These are phyloP conservation scores for Penicillium taxi DNA, from an alignment of 495 filamentous ascomycete species.

Conservation along the genomic window DNA sequence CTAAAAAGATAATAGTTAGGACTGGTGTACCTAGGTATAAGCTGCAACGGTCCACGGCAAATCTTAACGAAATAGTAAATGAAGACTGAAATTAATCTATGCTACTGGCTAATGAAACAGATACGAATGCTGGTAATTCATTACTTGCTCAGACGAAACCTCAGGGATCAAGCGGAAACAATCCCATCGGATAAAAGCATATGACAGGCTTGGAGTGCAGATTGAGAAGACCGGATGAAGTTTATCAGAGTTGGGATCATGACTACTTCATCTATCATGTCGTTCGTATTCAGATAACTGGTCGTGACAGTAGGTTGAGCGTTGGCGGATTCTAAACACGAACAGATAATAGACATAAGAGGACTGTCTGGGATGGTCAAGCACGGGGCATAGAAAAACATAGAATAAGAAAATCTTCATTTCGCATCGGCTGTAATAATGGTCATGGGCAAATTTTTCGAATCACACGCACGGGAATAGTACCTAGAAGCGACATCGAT, in stretches of 20 bases:
- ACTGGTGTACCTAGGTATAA: too few relatives aligned
- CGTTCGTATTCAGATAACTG: conserved; percentile 12
- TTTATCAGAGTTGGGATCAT: conserved; percentile 4
- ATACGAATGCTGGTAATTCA: background rate
- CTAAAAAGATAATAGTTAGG: too few relatives aligned
- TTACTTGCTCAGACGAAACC: background rate
- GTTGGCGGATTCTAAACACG: conserved; percentile 4
- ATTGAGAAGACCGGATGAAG: background rate
- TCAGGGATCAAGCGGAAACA: too few relatives aligned
- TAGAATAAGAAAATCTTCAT: conserved; percentile 25
- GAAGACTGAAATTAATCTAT: conserved; percentile 25
- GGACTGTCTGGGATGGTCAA: conserved; percentile 4
- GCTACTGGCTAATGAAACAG: too few relatives aligned
- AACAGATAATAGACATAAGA: conserved; percentile 13
- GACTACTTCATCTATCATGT: conserved; percentile 13
- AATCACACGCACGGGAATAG: conserved; percentile 34
- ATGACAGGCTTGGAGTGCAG: background rate
- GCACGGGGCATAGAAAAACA: conserved; percentile 9
- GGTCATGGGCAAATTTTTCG: conserved; percentile 35
- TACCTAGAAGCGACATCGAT: conserved; percentile 25
- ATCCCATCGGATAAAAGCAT: conserved; percentile 6
- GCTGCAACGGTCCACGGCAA: too few relatives aligned
- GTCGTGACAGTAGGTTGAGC: conserved; percentile 2
- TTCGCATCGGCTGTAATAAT: conserved; percentile 35
- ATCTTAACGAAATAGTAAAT: conserved; percentile 13